Evolutionary conservation across 2,329 filamentous ascomycete genomes (phyloP).

Genomic region (Magnaporthales sp.): DNA sequence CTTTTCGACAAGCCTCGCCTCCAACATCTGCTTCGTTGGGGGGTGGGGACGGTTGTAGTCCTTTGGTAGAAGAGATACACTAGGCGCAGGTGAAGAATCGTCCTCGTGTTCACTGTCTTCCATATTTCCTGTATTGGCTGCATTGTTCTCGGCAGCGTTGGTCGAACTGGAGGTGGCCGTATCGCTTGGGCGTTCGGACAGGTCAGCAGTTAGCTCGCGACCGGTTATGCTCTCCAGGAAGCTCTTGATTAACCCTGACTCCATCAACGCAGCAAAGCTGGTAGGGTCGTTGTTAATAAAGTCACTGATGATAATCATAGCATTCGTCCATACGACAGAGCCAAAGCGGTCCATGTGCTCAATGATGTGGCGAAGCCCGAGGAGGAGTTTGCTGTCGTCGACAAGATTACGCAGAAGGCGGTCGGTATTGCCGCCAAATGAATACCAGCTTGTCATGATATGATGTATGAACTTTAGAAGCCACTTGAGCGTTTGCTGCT

Average conservation of each 20-base stretch:
- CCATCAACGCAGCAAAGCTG: conserved; percentile 90
- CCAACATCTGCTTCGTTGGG: conserved; percentile 40
- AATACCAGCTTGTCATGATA: conserved; percentile 72
- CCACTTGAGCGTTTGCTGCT: conserved; percentile 89
- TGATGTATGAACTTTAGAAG: conserved; percentile 94
- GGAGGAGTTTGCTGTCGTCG: conserved; percentile 79
- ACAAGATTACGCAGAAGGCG: conserved; percentile 86
- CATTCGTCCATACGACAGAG: conserved; percentile 91
- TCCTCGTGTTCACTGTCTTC: conserved; percentile 21
- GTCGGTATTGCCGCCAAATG: conserved; percentile 72
- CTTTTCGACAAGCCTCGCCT: conserved; percentile 29
- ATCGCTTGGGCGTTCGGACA: conserved; percentile 12
- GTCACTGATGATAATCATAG: conserved; percentile 82
- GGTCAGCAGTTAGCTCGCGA: conserved; percentile 30
- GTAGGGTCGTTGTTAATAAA: conserved; percentile 99
- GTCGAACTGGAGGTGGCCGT: conserved; percentile 14
- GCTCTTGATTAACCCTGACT: conserved; percentile 81
- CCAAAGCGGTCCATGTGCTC: conserved; percentile 74
- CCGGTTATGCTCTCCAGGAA: conserved; percentile 76
- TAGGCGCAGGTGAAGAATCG: conserved; percentile 26
- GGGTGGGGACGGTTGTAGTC: conserved; percentile 39
- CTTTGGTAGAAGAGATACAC: conserved; percentile 28
- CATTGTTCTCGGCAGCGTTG: conserved; percentile 13
- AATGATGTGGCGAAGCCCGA: conserved; percentile 72
- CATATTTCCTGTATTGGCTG: not conserved